Percentiles rank a stretch among this genome's conserved stretches.
phyloP scores from a whole-genome alignment of 257 asterid genomes.

The Gentiana macrophylla region DNA sequence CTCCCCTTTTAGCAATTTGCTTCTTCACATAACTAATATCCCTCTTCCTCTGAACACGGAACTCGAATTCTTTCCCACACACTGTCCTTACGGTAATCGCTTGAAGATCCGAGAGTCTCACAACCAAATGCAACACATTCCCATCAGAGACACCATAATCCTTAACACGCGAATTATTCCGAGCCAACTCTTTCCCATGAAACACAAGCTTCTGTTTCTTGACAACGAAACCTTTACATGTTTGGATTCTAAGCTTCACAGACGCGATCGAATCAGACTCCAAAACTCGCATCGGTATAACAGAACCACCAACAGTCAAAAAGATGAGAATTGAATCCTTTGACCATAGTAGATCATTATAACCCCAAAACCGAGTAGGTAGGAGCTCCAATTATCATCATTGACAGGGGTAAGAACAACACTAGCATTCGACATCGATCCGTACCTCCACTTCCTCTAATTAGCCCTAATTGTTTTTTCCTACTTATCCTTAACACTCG shows the following conservation, averaged over 20 bases:
- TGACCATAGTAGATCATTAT: slow-evolving; percentile 21
- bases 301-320: slow-evolving; percentile 50
- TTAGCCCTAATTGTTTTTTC: slow-evolving; percentile 11
- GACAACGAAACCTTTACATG: slow-evolving; percentile 46
- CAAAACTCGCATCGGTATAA: slow-evolving; percentile 57
- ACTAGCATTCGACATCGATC: slow-evolving; percentile 54
- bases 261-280: slow-evolving; percentile 74
- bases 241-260: slow-evolving; percentile 60
- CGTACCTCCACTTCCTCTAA: neutral
- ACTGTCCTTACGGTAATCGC: slow-evolving; percentile 59
- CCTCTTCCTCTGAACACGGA: slow-evolving; percentile 49
- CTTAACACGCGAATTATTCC: slow-evolving; percentile 38
- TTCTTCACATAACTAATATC: slow-evolving; percentile 64
- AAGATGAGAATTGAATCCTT: slow-evolving; percentile 55
- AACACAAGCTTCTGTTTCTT: slow-evolving; percentile 64
- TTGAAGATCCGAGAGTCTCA: slow-evolving; percentile 60
- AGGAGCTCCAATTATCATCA: slow-evolving; percentile 49
- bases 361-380: slow-evolving; percentile 31
- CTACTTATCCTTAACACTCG: slow-evolving; percentile 18
- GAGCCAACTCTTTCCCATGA: slow-evolving; percentile 73
- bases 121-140: slow-evolving; percentile 51
- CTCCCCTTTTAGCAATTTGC: slow-evolving; percentile 46
- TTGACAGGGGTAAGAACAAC: slow-evolving; percentile 63
- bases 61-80: slow-evolving; percentile 61
- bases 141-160: slow-evolving; percentile 69